Percentiles rank a stretch among this genome's conserved stretches.
phyloP scores from a whole-genome alignment of 495 filamentous ascomycete species.

The Podospora anserina region DNA sequence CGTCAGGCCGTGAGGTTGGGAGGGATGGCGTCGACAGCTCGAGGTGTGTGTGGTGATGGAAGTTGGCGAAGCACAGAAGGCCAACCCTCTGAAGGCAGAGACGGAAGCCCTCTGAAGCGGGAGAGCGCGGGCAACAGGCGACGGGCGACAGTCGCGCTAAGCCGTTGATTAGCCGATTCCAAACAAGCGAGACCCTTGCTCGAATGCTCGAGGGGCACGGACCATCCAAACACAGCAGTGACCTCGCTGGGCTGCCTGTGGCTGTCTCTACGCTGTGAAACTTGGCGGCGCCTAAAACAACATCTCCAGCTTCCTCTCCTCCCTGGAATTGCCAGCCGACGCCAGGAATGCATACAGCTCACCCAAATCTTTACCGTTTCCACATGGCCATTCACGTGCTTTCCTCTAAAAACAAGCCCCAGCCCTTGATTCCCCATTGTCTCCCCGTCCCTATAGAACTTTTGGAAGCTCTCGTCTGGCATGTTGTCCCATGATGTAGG shows the following conservation, averaged over 20 bases:
- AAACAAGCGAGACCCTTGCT: conserved; percentile 19
- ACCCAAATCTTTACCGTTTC: not conserved
- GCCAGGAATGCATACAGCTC: conserved; percentile 10
- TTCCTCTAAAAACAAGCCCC: not conserved
- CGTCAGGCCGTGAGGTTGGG: not conserved
- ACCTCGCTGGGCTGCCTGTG: too few species aligned
- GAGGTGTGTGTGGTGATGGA: conserved; percentile 6
- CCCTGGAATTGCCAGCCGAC: conserved; percentile 6
- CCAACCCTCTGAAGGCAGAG: conserved; percentile 9
- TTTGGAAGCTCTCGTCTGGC: not conserved
- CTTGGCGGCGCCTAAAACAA: conserved; percentile 24
- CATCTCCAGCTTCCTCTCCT: conserved; percentile 7
- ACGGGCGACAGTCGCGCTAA: conserved; percentile 26
- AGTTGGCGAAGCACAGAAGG: conserved; percentile 4
- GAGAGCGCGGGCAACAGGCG: conserved; percentile 8
- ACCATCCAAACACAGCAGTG: conserved; percentile 21
- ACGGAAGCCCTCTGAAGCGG: conserved; percentile 3
- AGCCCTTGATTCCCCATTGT: conserved; percentile 1
- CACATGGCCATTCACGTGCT: not conserved
- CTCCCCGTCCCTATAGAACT: not conserved
- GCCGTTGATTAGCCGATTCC: conserved; percentile 31
- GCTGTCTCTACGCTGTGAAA: conserved; percentile 21
- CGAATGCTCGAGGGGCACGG: conserved; percentile 18
- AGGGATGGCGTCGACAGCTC: not conserved
- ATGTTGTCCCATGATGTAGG: not conserved